Conservation (phyloP, 2,329 filamentous ascomycete genomes). For the Fusarium sambucinum region DNA sequence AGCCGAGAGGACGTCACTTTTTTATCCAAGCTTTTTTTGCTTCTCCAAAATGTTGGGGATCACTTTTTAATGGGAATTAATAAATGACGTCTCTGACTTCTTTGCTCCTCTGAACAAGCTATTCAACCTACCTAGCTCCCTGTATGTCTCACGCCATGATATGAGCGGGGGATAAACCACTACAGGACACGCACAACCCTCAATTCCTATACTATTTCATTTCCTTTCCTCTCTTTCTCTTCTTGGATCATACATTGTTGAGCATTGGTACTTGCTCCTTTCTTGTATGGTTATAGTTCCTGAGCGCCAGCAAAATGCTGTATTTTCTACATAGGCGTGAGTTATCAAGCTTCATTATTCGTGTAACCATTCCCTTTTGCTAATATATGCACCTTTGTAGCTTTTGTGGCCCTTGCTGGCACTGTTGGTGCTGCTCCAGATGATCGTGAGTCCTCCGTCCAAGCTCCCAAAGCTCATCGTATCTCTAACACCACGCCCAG, state of each 20-base stretch:
- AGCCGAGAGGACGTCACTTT: constrained; percentile 33
- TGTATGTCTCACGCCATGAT: constrained; percentile 30
- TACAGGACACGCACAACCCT: constrained; percentile 10
- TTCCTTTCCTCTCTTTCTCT: not conserved
- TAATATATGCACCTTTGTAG: constrained; percentile 41
- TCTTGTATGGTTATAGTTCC: constrained; percentile 8
- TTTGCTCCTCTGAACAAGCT: constrained; percentile 6
- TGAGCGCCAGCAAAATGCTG: constrained; percentile 31
- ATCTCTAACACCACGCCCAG: constrained; percentile 60
- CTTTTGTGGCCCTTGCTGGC: constrained; percentile 52
- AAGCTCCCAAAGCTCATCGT: constrained; percentile 5
- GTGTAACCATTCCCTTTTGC: constrained; percentile 10
- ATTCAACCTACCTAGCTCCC: not conserved
- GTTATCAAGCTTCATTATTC: constrained; percentile 8
- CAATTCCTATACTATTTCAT: constrained; percentile 5
- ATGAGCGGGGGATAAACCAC: constrained; percentile 14
- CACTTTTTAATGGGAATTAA: constrained; percentile 2
- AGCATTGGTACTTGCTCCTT: not conserved
- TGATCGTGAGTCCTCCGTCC: constrained; percentile 51
- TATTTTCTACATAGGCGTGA: constrained; percentile 40
- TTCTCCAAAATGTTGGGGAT: constrained; percentile 43
- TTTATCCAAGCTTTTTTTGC: constrained; percentile 36
- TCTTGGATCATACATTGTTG: not conserved
- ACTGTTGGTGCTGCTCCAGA: constrained; percentile 54
- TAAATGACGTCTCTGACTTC: constrained; percentile 32